phyloP scores from a whole-genome alignment of 768 basidiomycete genomes.

The Lentinula sp. region DNA sequence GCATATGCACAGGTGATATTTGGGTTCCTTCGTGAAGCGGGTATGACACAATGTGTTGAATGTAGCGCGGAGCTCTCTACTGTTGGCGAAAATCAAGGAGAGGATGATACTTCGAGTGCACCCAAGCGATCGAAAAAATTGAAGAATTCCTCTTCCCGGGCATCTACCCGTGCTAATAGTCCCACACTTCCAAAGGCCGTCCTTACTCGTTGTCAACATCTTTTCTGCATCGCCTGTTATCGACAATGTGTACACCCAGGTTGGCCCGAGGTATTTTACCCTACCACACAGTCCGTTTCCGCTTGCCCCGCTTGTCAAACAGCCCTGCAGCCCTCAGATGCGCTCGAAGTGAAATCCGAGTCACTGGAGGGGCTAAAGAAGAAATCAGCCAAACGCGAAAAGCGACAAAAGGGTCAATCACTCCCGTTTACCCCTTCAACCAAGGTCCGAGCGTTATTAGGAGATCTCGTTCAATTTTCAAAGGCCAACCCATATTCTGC shows the following conservation, averaged over 20 bases:
- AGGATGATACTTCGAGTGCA: conserved; percentile 47
- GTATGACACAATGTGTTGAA: conserved; percentile 83
- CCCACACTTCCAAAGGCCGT: conserved; percentile 60
- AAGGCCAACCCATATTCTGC: conserved; percentile 77
- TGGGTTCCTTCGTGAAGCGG: conserved; percentile 78
- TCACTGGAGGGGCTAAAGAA: conserved; percentile 48
- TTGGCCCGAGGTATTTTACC: conserved; percentile 53
- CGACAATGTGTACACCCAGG: conserved; percentile 68
- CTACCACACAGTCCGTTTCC: conserved; percentile 36
- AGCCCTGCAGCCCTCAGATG: conserved; percentile 63
- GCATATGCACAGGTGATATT: conserved; percentile 79
- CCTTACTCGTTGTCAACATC: conserved; percentile 89
- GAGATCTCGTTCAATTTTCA: conserved; percentile 78
- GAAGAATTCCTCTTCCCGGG: conserved; percentile 55
- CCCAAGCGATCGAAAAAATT: conserved; percentile 42
- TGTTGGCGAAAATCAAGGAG: conserved; percentile 39
- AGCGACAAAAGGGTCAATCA: conserved; percentile 47
- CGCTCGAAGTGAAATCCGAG: conserved; percentile 75
- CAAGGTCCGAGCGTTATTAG: conserved; percentile 79
- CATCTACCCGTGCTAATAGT: conserved; percentile 68
- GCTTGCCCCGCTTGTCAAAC: conserved; percentile 78
- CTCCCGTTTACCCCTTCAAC: conserved; percentile 73
- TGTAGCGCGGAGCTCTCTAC: conserved; percentile 74
- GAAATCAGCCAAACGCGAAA: conserved; percentile 61
- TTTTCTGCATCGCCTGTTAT: conserved; percentile 89